Evolutionary conservation across 2,329 filamentous ascomycete species (phyloP), one percentile per base, ranked within the genome.

Genomic region (Hypocrella siamensis): DNA sequence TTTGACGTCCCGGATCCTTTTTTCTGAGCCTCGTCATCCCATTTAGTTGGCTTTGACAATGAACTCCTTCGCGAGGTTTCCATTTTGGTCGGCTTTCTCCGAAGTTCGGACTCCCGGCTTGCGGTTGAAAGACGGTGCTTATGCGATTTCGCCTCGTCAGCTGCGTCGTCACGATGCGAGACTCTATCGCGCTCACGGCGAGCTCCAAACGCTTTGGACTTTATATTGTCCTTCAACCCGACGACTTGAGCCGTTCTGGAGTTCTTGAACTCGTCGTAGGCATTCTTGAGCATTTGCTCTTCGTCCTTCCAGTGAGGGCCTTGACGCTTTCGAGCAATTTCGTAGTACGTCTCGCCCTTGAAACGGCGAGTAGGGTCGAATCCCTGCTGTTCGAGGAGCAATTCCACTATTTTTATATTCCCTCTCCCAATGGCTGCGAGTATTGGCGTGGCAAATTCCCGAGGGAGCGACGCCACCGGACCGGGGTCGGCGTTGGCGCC

Each of bases 231-330:
- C n/a, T n/a, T n/a, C n/a, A n/a, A n/a, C n/a, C n/a, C n/a, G n/a
- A n/a, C n/a, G n/a, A n/a, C n/a, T n/a, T n/a, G n/a, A n/a, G n/a
- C n/a, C n/a, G n/a, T n/a, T 40, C 65, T 69, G 31, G 51, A 52
- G 33, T 67, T 69, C 40, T 64, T 70, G 42, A 70, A 72, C 19
- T 70, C 67, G 35, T 85, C 77, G 41, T 75, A 85, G 4, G 79
- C 72, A 25, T 75, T 67, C 50, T 86, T 86, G 30, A 98, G 55
- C 34, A 92, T 61, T 27, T 84, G 71, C 40, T 80, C 76, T 51
- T 98, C 90, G 38, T 88, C 76, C 49, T 88, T 78, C 84, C 86
- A 94, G 37, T 83, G 79, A 6, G 86, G 82, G 0, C 90, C 88
- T 41, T 76, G 75, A 26, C 84, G 75, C 30, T 83, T 75, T 43